Conservation (phyloP, 768 basidiomycete genomes). For the Lactarius sp. region DNA sequence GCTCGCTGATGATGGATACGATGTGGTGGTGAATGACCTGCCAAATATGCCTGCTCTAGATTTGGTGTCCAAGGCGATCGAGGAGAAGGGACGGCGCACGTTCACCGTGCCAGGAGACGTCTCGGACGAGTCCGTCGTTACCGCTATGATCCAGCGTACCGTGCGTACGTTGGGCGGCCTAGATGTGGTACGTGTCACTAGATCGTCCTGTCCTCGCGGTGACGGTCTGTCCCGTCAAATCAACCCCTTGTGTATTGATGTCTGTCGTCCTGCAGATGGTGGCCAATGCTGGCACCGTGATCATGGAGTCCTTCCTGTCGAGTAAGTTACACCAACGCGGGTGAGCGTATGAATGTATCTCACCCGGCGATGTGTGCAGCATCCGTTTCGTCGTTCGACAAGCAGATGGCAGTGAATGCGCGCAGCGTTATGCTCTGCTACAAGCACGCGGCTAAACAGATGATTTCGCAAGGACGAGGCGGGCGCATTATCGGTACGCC, state of each 20-base stretch:
- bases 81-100: constrained; percentile 10
- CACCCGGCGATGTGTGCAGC: background rate
- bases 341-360: background rate
- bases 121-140: constrained; percentile 8
- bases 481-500: constrained; percentile 22
- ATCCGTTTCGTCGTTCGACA: constrained; percentile 10
- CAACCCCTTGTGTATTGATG: background rate
- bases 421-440: constrained; percentile 28
- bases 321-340: background rate
- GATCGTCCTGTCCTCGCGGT: background rate
- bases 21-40: constrained; percentile 25
- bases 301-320: background rate
- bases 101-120: constrained; percentile 14
- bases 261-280: constrained; percentile 13
- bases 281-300: constrained; percentile 19
- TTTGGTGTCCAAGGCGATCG: background rate
- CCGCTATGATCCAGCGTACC: constrained; percentile 1
- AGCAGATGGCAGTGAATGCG: constrained; percentile 13
- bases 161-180: constrained; percentile 18
- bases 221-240: no score
- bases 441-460: constrained; percentile 26
- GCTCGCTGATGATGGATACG: constrained; percentile 25
- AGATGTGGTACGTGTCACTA: constrained; percentile 14
- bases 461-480: constrained; percentile 24
- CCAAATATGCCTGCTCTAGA: constrained; percentile 3